Evolutionary conservation across 176 grass and related monocot genomes (phyloP).

Genomic region (Juncus inflexus): DNA sequence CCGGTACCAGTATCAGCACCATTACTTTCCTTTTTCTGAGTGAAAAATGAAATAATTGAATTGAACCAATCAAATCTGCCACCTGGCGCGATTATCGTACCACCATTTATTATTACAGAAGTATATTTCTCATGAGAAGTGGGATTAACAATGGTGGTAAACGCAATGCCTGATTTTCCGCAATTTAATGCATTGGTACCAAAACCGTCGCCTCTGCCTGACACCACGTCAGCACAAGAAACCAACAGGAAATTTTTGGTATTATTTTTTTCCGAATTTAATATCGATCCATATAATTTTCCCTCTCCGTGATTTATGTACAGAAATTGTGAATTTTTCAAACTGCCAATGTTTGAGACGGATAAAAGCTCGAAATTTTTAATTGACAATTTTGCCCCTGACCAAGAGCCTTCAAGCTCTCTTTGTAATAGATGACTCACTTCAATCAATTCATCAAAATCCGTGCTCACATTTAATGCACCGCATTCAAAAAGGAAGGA

Average conservation of each 20-base stretch:
- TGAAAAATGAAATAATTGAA: slow-evolving; percentile 57
- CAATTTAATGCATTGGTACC: slow-evolving; percentile 75
- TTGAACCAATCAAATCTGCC: slow-evolving; percentile 95
- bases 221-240: slow-evolving; percentile 56
- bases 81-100: slow-evolving; percentile 82
- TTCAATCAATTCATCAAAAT: slow-evolving; percentile 55
- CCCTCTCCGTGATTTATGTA: slow-evolving; percentile 79
- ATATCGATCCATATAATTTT: slow-evolving; percentile 70
- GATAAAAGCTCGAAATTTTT: slow-evolving; percentile 66
- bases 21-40: slow-evolving; percentile 40
- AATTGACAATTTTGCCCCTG: slow-evolving; percentile 52
- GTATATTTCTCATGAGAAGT: slow-evolving; percentile 58
- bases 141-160: slow-evolving; percentile 75
- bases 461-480: slow-evolving; percentile 56
- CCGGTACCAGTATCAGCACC: slow-evolving; percentile 26
- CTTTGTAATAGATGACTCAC: slow-evolving; percentile 70
- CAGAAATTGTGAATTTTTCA: slow-evolving; percentile 48
- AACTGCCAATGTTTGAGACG: slow-evolving; percentile 72
- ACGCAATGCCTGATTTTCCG: slow-evolving; percentile 60
- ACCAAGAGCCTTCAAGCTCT: slow-evolving; percentile 83
- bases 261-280: slow-evolving; percentile 29
- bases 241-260: slow-evolving; percentile 65
- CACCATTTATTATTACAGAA: slow-evolving; percentile 61
- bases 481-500: slow-evolving; percentile 63
- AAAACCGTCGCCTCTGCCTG: slow-evolving; percentile 76